These are phyloP conservation scores for Trichosporon asahii DNA, from an alignment of 1,284 basidiomycete genomes.

Conservation along the genomic window DNA sequence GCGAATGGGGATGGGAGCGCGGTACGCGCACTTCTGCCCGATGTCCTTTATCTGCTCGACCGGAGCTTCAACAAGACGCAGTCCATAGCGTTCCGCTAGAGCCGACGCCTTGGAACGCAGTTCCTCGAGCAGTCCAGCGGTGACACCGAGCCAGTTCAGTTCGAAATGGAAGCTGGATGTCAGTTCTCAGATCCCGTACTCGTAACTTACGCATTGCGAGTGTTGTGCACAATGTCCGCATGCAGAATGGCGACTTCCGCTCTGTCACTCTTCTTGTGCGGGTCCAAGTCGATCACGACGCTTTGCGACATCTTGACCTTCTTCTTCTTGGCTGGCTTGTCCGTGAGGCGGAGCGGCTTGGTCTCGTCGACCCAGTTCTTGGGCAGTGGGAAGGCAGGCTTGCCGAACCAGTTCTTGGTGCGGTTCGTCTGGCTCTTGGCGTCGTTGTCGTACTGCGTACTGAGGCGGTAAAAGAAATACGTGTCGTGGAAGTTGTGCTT, in stretches of 20 bases:
- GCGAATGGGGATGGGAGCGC: constrained; percentile 76
- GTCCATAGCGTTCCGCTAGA: constrained; percentile 81
- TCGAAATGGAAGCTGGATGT: constrained; percentile 75
- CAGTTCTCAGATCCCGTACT: not conserved
- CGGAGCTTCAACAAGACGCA: constrained; percentile 88
- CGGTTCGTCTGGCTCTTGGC: constrained; percentile 28
- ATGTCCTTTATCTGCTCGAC: constrained; percentile 80
- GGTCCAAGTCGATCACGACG: constrained; percentile 82
- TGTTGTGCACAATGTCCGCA: constrained; percentile 88
- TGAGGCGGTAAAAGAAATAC: constrained; percentile 80
- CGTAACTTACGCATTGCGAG: constrained; percentile 62
- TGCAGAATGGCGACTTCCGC: constrained; percentile 83
- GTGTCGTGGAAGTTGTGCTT: constrained; percentile 73
- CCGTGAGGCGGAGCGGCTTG: constrained; percentile 17
- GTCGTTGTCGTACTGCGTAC: constrained; percentile 60
- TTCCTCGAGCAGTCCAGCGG: constrained; percentile 92
- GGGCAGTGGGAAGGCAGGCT: constrained; percentile 22
- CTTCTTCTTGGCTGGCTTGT: constrained; percentile 57
- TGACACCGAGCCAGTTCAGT: constrained; percentile 94
- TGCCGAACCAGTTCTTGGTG: constrained; percentile 39
- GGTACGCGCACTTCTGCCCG: constrained; percentile 75
- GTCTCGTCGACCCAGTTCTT: constrained; percentile 28
- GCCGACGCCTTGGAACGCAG: constrained; percentile 78
- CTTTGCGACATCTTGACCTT: constrained; percentile 74
- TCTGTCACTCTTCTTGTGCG: constrained; percentile 73